Base-by-base conservation (phyloP, 129 eudicot species). In the Dittrichia graveolens region DNA sequence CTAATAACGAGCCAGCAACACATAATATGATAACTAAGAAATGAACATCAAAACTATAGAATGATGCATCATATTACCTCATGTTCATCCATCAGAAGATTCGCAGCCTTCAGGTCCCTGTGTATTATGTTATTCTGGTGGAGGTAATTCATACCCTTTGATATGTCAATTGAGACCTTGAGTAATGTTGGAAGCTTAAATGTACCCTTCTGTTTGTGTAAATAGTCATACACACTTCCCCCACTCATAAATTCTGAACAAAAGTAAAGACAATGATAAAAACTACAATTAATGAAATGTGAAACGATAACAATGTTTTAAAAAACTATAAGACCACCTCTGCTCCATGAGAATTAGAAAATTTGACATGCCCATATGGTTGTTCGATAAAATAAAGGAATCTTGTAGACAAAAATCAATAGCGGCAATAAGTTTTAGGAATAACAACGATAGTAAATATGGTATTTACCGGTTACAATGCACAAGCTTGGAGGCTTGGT, bases 41-140 rank as follows among this genome's bases (percentile, higher is more conserved):
- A 40, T 18, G 18, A 42, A 57, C 15, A 43, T 43, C 78, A 43
- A 11, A 44, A 46, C 50, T 24, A 48, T 35, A 75, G 66, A 61
- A 37, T 69, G 75, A 58, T n/a, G 11, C 53, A 68, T 50, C 19
- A 64, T 72, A 91, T 87, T 80, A 95, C 99, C 74, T 95, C 97
- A 75, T 95, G 88, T 85, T 95, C 99, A 79, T 95, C 97, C 96
- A 95, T 88, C 64, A 95, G 83, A 77, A 95, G 99, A 85, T 95
- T 95, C 48, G 99, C 99, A 74, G 99, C 99, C 85, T 95, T 95
- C 85, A 95, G 74, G 74, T 95, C 99, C 75, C 99, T 86, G 69
- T 95, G 99, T 74, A 95, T 91, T 71, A 94, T 94, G 67, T 94
- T 94, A 81, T 90, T 90, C 81, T 94, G 98, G 70, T 94, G 98